Conservation (phyloP, 2,329 filamentous ascomycete species). For the Aspergillus sojae region DNA sequence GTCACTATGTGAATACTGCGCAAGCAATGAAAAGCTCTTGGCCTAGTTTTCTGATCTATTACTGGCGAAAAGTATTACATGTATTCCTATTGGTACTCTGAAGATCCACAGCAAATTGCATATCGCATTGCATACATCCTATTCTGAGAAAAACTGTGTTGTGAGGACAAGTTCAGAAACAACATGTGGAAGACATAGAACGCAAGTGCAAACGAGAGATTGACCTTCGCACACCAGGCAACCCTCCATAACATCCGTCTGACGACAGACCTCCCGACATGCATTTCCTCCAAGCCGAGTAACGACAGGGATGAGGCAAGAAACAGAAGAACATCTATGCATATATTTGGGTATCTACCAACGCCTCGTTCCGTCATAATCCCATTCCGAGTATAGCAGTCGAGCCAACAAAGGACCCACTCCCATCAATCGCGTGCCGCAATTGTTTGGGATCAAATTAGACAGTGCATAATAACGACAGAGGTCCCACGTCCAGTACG, state of each 20-base stretch:
- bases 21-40: neutral
- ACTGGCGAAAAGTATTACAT: neutral
- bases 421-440: slow-evolving; percentile 24
- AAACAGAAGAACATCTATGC: slow-evolving; percentile 33
- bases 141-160: slow-evolving; percentile 8
- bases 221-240: neutral
- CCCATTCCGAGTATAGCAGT: slow-evolving; percentile 34
- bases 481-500: slow-evolving; percentile 34
- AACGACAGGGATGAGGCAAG: slow-evolving; percentile 16
- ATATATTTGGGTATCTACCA: slow-evolving; percentile 47
- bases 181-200: slow-evolving; percentile 11
- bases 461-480: slow-evolving; percentile 33
- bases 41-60: neutral
- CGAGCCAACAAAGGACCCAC: slow-evolving; percentile 29
- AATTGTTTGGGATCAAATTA: slow-evolving; percentile 24
- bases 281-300: slow-evolving; percentile 11
- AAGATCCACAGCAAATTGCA: neutral
- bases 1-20: neutral
- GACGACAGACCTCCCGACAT: neutral
- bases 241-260: slow-evolving; percentile 4
- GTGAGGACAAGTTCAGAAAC: slow-evolving; percentile 7
- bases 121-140: slow-evolving; percentile 1
- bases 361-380: slow-evolving; percentile 47
- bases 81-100: neutral
- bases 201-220: slow-evolving; percentile 7